Evolutionary conservation across 352 stramenopile genomes (phyloP), one percentile per base, ranked within the genome.

Genomic region (Pythium chondricola): DNA sequence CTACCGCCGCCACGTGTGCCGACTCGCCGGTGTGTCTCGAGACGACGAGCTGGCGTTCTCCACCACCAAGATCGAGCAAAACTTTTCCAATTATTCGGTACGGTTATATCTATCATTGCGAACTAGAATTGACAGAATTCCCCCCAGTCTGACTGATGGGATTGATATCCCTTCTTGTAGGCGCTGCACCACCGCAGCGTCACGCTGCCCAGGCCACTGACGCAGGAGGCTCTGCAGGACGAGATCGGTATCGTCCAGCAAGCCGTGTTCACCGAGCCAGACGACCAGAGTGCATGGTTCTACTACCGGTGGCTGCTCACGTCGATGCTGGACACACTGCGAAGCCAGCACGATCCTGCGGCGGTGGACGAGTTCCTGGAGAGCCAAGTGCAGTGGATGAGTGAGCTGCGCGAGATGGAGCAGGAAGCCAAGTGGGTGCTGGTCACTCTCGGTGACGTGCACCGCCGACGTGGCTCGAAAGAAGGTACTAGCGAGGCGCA

Each of bases 81-180:
- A 99, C 54, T 98, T 98, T 55, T 98, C 89, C 43, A 99, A 99
- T 64, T 98, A 98, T 69, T 98, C 95, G 47, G 95, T 96, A 40
- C 20, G 60, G 35, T 6, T 30, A 8, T 16, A 17, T n/a, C n/a
- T n/a, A n/a, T n/a, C n/a, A n/a, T n/a, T n/a, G n/a, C n/a, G n/a
- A n/a, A n/a, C n/a, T n/a, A n/a, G n/a, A n/a, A n/a, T n/a, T n/a
- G n/a, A n/a, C n/a, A n/a, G n/a, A n/a, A n/a, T n/a, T n/a, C n/a
- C n/a, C n/a, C n/a, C n/a, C n/a, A n/a, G 14, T 38, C 18, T 20
- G 40, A 45, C 17, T 3, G 9, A 30, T 35, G 41, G 4, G 0
- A 18, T 14, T 33, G 17, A 18, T 14, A 44, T 55, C 16, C 29
- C 30, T 1, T 32, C 5, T 33, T 3, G 0, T 21, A 74, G 66